Base-by-base conservation (phyloP, 495 filamentous ascomycete species). In the Mytilinidion resinicola region DNA sequence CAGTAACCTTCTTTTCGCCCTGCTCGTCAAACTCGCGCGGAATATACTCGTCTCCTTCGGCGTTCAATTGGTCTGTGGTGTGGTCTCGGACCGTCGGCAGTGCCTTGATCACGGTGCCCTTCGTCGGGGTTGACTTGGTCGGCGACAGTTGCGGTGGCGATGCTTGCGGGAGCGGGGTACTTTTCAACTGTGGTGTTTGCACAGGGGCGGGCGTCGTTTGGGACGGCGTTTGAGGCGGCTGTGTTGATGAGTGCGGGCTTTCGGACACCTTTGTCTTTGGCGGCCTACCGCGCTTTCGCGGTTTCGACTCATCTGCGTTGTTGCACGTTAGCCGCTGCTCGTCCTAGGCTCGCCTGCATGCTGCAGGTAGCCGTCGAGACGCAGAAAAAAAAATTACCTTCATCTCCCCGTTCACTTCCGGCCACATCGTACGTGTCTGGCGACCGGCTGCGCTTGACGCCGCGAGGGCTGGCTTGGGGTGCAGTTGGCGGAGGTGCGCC, bases 71-170 rank as follows among this genome's bases (percentile, higher is more conserved):
- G 72, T 99, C 93, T 4, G 95, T 97, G 9, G 93, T 99, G 68
- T 99, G 93, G 68, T 99, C 93, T 59, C 93, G 77, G 11, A 97
- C 95, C 12, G 93, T 97, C 20, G 93, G 93, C 19, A 99, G 79
- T 0, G 93, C 93, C 74, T 99, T 99, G 61, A 99, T 77, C 9
- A 92, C 86, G 2, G 80, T 69, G 20, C 85, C 76, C 73, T 96
- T 97, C 15, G 89, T 85, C n/a, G 95, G 90, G 0, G 91, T 91
- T 0, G 85, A 77, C 74, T 91, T 95, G 30, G 88, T 80, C 39
- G 85, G 85, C 41, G 93, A 95, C 14, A 83, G 76, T 58, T 91
- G 86, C 41, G 82, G 78, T 15, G 89, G 85, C 14, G 85, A 82
- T 17, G 71, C 70, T 51, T 85, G 87, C 20, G 86, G 78, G 5